Evolutionary conservation across 2,329 filamentous ascomycete genomes (phyloP).

Genomic region (Pestalotiopsis sp.): DNA sequence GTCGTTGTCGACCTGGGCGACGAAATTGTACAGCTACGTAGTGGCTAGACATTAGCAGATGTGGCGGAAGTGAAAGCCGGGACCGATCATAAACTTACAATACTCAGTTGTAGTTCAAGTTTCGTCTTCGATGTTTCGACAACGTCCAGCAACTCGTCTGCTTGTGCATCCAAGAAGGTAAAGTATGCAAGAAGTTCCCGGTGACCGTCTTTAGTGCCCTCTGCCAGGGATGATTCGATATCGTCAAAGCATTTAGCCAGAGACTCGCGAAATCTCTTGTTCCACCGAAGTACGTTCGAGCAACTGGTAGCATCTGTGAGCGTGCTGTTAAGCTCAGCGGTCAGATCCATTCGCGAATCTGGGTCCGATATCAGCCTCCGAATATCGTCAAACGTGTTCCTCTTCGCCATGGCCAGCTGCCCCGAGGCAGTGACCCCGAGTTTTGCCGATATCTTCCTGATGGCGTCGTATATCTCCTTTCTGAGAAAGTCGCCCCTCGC

Average conservation of each 20-base stretch:
- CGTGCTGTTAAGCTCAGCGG: background rate
- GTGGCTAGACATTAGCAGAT: background rate
- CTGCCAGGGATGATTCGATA: background rate
- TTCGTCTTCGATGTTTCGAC: background rate
- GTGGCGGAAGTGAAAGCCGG: background rate
- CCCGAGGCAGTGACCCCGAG: background rate
- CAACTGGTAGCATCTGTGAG: background rate
- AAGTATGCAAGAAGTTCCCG: background rate
- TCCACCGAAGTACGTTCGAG: background rate
- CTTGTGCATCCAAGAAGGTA: background rate
- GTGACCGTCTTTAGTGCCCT: background rate
- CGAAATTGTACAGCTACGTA: background rate
- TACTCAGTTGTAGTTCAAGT: background rate
- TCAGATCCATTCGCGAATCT: background rate
- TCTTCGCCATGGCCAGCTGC: background rate
- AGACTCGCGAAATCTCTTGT: background rate
- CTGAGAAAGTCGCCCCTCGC: background rate
- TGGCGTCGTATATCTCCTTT: background rate
- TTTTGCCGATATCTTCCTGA: background rate
- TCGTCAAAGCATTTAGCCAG: background rate
- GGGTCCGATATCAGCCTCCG: background rate
- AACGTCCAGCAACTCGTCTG: background rate
- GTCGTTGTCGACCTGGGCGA: background rate
- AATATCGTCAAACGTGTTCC: background rate
- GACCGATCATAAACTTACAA: background rate